A percentile compares a stretch with the other conserved stretches of the same genome.
Conservation (phyloP, 495 filamentous ascomycete species). For the Podospora anserina region DNA sequence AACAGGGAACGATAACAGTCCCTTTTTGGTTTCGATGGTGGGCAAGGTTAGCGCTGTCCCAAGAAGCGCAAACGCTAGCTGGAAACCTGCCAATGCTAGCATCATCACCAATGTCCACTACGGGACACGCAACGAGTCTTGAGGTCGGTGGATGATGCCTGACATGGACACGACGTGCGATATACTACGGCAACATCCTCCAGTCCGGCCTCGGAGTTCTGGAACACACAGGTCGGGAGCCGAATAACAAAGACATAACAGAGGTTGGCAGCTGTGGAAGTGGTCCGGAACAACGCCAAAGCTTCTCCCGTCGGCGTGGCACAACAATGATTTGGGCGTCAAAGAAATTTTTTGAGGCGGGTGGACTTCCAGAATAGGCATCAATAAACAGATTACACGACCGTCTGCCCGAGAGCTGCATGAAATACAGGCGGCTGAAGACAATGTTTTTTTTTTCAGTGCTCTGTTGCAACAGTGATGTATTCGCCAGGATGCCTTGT, state of each 20-base stretch:
- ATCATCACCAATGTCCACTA: neutral
- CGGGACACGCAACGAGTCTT: neutral
- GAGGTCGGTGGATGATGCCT: neutral
- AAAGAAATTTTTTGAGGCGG: neutral
- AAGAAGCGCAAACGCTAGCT: neutral
- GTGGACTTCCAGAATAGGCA: neutral
- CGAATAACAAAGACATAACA: neutral
- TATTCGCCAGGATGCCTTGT: neutral
- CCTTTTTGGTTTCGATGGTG: neutral
- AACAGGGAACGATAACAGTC: neutral
- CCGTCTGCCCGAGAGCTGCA: neutral
- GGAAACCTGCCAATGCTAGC: neutral
- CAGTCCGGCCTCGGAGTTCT: neutral
- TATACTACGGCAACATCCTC: neutral
- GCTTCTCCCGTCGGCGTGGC: conserved; percentile 1
- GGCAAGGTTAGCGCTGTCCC: neutral
- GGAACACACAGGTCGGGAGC: neutral
- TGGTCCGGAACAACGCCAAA: neutral
- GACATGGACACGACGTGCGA: neutral
- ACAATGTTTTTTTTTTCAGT: neutral
- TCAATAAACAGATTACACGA: neutral
- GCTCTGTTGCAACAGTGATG: neutral
- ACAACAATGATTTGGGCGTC: neutral
- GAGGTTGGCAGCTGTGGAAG: neutral
- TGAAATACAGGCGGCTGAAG: neutral